Base-by-base conservation (phyloP, 2,329 filamentous ascomycete genomes). In the Nothophaeocryptopus gaeumannii region DNA sequence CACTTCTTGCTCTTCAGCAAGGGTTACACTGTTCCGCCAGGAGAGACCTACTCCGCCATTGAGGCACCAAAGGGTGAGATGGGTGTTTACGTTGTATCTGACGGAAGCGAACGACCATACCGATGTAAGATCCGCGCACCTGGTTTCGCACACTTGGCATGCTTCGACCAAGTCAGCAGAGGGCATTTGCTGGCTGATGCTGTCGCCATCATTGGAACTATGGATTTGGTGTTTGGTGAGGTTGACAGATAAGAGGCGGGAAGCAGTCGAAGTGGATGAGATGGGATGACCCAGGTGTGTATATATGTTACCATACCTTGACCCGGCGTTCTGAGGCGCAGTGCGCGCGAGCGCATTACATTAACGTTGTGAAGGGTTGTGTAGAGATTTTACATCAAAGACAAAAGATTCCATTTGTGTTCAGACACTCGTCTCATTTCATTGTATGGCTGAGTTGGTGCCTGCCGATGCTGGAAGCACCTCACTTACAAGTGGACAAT, bases 11-110 rank as follows among this genome's bases (percentile, higher is more conserved):
- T 99, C 46, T 99, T 92, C 79, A 97, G 91, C 72, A 99, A 99
- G 82, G 93, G 93, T 52, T 99, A 99, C 74, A 82, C 89, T 38
- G 93, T 99, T 3, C 93, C 93, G 37, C 93, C 95, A 7, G 95
- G 93, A 56, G 93, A 99, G 79, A 99, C 93, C 5, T 99, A 99
- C 79, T 91, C 86, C 39, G 92, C 87, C 55, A 99, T 99, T 59
- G 93, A 99, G 79, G 93, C 95, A n/a, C 93, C 93, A 54, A 99
- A 99, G 85, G 93, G 93, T 65, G 93, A 99, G 78, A 99, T 99
- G 93, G 93, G 87, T 70, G 93, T 99, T 38, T 99, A 87, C 70
- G 76, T 99, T 44, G 93, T 99, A 66, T 95, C 88, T 69, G 93
- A 99, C 69, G 93, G 93, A 58, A 93, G 85, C 69, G 93, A 99